phyloP scores from a whole-genome alignment of 2,329 filamentous ascomycete species.

The Myriangium duriaei region DNA sequence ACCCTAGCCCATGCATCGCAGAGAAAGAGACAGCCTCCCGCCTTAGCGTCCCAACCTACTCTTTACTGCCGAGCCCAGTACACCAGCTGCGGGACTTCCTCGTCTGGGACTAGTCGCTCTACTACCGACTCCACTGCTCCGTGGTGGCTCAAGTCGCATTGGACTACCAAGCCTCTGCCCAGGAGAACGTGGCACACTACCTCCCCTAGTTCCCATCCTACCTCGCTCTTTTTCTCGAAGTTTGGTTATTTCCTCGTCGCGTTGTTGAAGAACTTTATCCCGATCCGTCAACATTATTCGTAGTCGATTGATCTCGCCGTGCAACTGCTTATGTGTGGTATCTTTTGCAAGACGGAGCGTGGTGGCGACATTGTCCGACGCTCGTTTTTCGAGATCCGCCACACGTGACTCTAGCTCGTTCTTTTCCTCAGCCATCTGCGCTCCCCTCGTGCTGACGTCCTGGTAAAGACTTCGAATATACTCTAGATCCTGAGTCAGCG shows the following conservation, averaged over 20 bases:
- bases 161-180: slow-evolving; percentile 19
- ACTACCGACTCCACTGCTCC: slow-evolving; percentile 13
- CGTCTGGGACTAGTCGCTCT: slow-evolving; percentile 20
- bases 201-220: slow-evolving; percentile 23
- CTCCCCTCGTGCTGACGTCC: slow-evolving; percentile 38
- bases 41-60: slow-evolving; percentile 6
- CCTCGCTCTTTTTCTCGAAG: slow-evolving; percentile 22
- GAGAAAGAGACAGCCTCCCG: neutral
- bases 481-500: slow-evolving; percentile 37
- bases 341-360: slow-evolving; percentile 17
- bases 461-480: slow-evolving; percentile 50
- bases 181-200: slow-evolving; percentile 25
- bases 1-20: neutral
- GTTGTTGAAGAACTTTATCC: slow-evolving; percentile 18
- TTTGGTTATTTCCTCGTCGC: slow-evolving; percentile 23
- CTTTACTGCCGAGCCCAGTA: slow-evolving; percentile 1
- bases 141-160: slow-evolving; percentile 16
- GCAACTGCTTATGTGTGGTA: slow-evolving; percentile 14
- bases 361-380: slow-evolving; percentile 18
- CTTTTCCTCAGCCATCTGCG: slow-evolving; percentile 36
- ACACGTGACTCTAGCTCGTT: slow-evolving; percentile 30
- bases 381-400: slow-evolving; percentile 15
- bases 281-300: slow-evolving; percentile 18
- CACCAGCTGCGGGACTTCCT: slow-evolving; percentile 18
- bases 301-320: slow-evolving; percentile 18